These are phyloP conservation scores for Cystofilobasidium macerans DNA, from an alignment of 768 basidiomycete genomes.

Conservation along the genomic window DNA sequence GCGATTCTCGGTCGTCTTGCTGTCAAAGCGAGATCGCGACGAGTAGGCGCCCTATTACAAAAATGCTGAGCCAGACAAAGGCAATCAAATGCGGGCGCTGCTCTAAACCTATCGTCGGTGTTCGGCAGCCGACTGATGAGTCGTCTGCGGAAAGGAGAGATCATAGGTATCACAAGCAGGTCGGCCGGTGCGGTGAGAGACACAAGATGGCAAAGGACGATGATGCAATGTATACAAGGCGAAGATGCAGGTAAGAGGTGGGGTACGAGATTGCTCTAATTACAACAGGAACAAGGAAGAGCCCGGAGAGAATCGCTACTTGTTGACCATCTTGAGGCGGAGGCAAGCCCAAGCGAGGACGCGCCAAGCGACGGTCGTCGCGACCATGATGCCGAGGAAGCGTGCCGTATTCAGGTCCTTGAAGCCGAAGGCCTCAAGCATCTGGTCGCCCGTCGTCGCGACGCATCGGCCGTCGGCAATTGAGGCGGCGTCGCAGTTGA, in stretches of 20 bases:
- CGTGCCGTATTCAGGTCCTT: conserved; percentile 15
- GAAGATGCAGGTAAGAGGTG: too few relatives aligned
- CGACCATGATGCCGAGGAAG: conserved; percentile 23
- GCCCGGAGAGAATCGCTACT: not conserved
- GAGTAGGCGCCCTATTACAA: not conserved
- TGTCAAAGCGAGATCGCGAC: not conserved
- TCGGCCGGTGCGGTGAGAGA: not conserved
- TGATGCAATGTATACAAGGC: too few relatives aligned
- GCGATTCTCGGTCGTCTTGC: not conserved
- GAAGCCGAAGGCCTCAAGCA: conserved; percentile 14
- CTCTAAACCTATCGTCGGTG: too few relatives aligned
- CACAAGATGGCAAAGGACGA: too few relatives aligned
- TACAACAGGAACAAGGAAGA: not conserved
- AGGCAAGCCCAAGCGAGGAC: conserved; percentile 10
- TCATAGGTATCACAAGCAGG: not conserved
- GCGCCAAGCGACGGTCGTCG: conserved; percentile 12
- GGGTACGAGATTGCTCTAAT: too few relatives aligned
- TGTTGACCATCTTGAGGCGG: not conserved
- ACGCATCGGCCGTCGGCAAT: conserved; percentile 37
- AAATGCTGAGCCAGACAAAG: too few relatives aligned
- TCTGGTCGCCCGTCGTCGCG: conserved; percentile 27
- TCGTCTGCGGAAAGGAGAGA: not conserved
- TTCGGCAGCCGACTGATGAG: too few relatives aligned
- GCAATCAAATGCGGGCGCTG: too few relatives aligned
- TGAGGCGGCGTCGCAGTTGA: conserved; percentile 35